Evolutionary conservation across 1,284 basidiomycete species (phyloP).

Genomic region (Amylostereum areolatum): DNA sequence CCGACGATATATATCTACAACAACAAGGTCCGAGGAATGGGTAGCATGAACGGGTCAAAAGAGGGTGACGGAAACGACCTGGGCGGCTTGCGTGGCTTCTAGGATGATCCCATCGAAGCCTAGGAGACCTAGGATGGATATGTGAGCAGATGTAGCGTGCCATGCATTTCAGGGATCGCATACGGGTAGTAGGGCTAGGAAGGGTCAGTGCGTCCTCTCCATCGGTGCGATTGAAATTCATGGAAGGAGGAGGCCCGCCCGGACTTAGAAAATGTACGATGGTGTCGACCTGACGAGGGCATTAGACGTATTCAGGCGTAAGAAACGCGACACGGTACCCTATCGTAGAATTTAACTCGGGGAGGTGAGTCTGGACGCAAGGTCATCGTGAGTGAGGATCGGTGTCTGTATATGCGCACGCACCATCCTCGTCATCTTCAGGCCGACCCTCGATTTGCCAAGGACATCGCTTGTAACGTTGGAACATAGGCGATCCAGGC

Average conservation of each 20-base stretch:
- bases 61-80: conserved; percentile 67
- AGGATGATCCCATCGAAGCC: conserved; percentile 81
- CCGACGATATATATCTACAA: background rate
- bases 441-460: conserved; percentile 76
- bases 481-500: conserved; percentile 85
- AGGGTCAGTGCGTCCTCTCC: conserved; percentile 71
- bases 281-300: conserved; percentile 52
- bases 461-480: conserved; percentile 83
- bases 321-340: conserved; percentile 32
- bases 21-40: background rate
- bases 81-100: conserved; percentile 74
- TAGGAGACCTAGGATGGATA: conserved; percentile 44
- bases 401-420: conserved; percentile 9
- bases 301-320: background rate
- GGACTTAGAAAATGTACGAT: conserved; percentile 72
- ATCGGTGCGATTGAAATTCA: conserved; percentile 82
- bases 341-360: conserved; percentile 59
- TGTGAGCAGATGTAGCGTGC: conserved; percentile 12
- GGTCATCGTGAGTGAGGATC: conserved; percentile 6
- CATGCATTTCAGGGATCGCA: conserved; percentile 20
- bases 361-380: conserved; percentile 54
- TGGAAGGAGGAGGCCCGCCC: conserved; percentile 65
- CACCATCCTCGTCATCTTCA: conserved; percentile 75
- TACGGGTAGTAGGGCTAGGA: conserved; percentile 70
- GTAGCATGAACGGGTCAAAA: conserved; percentile 36